phyloP scores from a whole-genome alignment of 2,329 filamentous ascomycete species.

The Mycosphaerella sp. region DNA sequence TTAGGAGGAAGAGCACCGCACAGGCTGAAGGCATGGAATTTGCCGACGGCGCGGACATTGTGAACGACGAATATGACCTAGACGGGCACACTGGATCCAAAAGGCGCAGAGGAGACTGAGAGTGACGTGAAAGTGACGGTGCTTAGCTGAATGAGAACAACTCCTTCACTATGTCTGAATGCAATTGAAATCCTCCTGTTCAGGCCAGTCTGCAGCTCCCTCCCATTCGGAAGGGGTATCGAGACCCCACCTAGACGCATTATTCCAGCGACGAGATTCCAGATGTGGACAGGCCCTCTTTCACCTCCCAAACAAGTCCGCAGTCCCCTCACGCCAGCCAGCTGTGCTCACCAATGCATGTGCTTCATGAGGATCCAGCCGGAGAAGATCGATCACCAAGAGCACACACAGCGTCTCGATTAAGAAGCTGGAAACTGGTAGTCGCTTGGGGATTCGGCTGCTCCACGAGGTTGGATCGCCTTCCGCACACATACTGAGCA shows the following conservation, averaged over 20 bases:
- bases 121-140: background rate
- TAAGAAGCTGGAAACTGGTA: background rate
- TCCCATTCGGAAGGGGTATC: too few relatives aligned
- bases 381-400: conserved; percentile 1
- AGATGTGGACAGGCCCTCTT: background rate
- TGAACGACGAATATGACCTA: conserved; percentile 18
- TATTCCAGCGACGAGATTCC: too few relatives aligned
- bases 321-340: conserved; percentile 1
- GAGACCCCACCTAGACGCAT: too few relatives aligned
- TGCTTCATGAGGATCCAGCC: conserved; percentile 5
- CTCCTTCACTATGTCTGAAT: background rate
- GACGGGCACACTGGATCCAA: conserved; percentile 25
- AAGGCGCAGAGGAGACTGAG: conserved; percentile 22
- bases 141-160: background rate
- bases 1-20: conserved; percentile 66
- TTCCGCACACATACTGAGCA: background rate
- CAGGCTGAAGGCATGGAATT: conserved; percentile 46
- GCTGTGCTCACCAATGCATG: conserved; percentile 1
- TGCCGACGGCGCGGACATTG: conserved; percentile 24
- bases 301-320: conserved; percentile 4
- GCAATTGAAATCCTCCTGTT: too few relatives aligned
- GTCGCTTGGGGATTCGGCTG: background rate
- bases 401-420: conserved; percentile 4
- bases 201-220: too few relatives aligned
- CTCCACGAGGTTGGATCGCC: background rate